phyloP scores from a whole-genome alignment of 768 basidiomycete genomes.

The Rhodosporidiobolus sp. region DNA sequence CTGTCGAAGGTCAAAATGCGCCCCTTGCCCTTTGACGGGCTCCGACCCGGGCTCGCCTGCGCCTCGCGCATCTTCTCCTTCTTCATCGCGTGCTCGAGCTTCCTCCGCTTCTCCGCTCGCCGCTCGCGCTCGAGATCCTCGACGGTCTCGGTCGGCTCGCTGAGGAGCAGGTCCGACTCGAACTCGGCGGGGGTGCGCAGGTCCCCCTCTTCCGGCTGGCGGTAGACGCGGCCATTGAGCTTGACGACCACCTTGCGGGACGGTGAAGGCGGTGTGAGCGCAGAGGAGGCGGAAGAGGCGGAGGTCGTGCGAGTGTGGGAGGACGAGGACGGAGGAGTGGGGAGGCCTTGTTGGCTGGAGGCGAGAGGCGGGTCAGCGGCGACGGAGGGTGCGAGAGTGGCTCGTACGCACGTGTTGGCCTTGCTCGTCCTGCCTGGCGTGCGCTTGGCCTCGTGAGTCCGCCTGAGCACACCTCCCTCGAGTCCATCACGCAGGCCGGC shows the following conservation, averaged over 20 bases:
- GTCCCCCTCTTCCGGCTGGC: constrained; percentile 23
- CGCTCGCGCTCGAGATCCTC: constrained; percentile 18
- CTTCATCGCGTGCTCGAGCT: constrained; percentile 23
- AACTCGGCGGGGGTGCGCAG: constrained; percentile 2
- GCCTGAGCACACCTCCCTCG: neutral
- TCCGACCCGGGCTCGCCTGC: neutral
- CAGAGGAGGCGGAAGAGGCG: neutral
- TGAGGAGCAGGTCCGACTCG: constrained; percentile 27
- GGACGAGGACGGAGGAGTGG: constrained; percentile 20
- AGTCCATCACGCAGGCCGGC: neutral
- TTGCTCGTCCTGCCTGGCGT: neutral
- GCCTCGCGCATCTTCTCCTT: neutral
- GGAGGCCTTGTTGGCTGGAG: constrained; percentile 3
- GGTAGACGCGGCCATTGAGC: constrained; percentile 36
- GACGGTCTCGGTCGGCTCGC: constrained; percentile 30
- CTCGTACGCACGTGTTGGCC: neutral
- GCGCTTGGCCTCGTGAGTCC: neutral
- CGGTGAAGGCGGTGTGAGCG: neutral
- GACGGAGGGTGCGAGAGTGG: neutral
- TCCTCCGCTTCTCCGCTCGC: constrained; percentile 8
- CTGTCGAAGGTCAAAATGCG: constrained; percentile 12
- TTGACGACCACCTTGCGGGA: constrained; percentile 27
- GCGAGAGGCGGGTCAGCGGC: too few species aligned
- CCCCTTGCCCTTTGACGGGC: constrained; percentile 4
- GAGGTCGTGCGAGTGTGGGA: neutral